Percentiles rank a stretch among this genome's conserved stretches.
Evolutionary conservation across 1,284 basidiomycete species (phyloP).

Genomic region (Mixia osmundae): DNA sequence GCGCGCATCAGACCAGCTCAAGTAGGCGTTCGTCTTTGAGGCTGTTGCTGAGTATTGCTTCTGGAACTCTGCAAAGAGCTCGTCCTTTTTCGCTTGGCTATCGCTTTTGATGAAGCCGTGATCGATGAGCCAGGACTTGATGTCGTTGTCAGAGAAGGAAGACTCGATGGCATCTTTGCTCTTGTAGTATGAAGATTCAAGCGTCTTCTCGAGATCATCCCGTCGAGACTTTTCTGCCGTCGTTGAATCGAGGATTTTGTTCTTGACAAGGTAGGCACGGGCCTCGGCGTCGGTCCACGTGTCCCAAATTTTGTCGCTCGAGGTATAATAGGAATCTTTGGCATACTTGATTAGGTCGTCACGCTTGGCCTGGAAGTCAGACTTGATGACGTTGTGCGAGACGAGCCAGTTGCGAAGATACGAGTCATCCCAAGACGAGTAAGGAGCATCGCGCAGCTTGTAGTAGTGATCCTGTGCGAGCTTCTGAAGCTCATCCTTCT

Average conservation of each 20-base stretch:
- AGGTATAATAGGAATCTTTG: constrained; percentile 31
- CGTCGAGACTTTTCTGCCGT: constrained; percentile 23
- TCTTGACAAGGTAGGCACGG: constrained; percentile 17
- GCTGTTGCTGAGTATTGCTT: constrained; percentile 15
- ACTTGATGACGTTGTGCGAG: constrained; percentile 44
- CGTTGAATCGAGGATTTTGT: constrained; percentile 11
- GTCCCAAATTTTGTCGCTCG: constrained; percentile 16
- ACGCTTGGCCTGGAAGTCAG: constrained; percentile 33
- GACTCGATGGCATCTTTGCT: constrained; percentile 42
- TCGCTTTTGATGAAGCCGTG: constrained; percentile 46
- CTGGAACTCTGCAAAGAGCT: constrained; percentile 5
- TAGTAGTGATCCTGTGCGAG: constrained; percentile 8
- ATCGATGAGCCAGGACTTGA: constrained; percentile 50
- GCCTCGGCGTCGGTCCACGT: constrained; percentile 39
- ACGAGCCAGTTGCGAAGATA: constrained; percentile 35
- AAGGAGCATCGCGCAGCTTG: constrained; percentile 14
- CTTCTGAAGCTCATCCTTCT: constrained; percentile 7
- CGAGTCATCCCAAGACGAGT: constrained; percentile 15
- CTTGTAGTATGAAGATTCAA: constrained; percentile 48
- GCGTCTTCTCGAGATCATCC: constrained; percentile 50
- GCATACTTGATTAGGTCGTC: constrained; percentile 43
- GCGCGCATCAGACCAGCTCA: constrained; percentile 18
- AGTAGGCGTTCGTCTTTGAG: constrained; percentile 14
- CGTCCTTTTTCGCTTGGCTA: constrained; percentile 27
- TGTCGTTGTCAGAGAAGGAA: constrained; percentile 54